Percentiles rank a stretch among this genome's conserved stretches.
These are phyloP conservation scores for Exsudoporus frostii DNA, from an alignment of 768 basidiomycete species.

Conservation along the genomic window DNA sequence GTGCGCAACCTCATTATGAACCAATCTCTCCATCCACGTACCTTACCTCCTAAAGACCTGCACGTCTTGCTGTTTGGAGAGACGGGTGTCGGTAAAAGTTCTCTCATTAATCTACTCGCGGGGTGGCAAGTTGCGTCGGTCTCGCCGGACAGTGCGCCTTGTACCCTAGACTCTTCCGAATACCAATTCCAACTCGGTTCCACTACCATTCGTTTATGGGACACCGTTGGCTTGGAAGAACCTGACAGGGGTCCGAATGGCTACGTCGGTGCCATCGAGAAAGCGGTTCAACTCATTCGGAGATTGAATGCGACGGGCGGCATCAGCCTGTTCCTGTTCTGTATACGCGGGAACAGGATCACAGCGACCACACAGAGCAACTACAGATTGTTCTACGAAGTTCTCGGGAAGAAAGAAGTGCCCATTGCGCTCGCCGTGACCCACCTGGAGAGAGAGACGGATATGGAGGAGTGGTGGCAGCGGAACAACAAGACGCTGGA, in stretches of 20 bases:
- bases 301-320: constrained; percentile 31
- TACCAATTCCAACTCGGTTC: constrained; percentile 29
- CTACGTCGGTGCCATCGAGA: constrained; percentile 28
- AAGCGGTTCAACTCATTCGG: constrained; percentile 34
- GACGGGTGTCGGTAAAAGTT: constrained; percentile 25
- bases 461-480: constrained; percentile 36
- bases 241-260: constrained; percentile 17
- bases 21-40: constrained; percentile 17
- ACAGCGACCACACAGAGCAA: constrained; percentile 25
- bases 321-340: constrained; percentile 39
- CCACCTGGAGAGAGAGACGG: constrained; percentile 34
- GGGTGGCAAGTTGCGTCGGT: constrained; percentile 23
- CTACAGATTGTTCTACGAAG: constrained; percentile 23
- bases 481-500: constrained; percentile 22
- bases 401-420: constrained; percentile 33
- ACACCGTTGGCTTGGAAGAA: constrained; percentile 34
- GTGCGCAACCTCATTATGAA: constrained; percentile 17
- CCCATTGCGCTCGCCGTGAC: constrained; percentile 40
- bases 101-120: constrained; percentile 28
- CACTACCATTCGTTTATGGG: constrained; percentile 28
- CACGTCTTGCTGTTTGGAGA: constrained; percentile 42
- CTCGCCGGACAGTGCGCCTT: constrained; percentile 27
- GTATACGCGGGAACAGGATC: constrained; percentile 38
- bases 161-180: constrained; percentile 31
- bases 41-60: constrained; percentile 17